Evolutionary conservation across 1,284 basidiomycete genomes (phyloP), one percentile per base, ranked within the genome.

Genomic region (Polyporus tsugae): DNA sequence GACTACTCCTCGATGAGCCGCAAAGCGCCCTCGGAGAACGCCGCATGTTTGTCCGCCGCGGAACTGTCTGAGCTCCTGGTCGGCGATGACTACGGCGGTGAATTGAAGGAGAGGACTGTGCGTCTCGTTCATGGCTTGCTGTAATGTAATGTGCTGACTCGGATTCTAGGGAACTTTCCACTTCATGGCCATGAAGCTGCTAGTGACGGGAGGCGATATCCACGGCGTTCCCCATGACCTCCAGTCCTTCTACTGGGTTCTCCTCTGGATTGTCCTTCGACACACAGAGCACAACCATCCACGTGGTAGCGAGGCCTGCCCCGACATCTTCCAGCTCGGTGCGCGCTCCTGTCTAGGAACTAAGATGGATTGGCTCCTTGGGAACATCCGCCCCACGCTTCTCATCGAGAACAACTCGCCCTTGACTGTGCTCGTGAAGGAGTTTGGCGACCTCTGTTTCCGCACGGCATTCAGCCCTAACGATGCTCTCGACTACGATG

Each of bases 161-260:
- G 11, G 13, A 19, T 15, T n/a, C 36, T 39, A 71, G 67, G 70
- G 70, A 10, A 71, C 70, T 7, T 55, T 46, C 22, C 59, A 63
- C 38, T 71, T 68, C 60, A 62, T 64, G 52, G 62, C 70, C 0
- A 2, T 42, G 15, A 46, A 60, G 22, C 6, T 68, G 5, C 62
- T 68, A 3, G 5, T 7, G 1, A 4, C 4, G 0, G 6, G 3
- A 0, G 17, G 13, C 1, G 33, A 15, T 0, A 36, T 62, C 6
- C 70, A 66, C 22, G 35, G 59, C 10, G 42, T 41, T n/a, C 57
- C 62, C 11, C 71, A 73, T 63, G 71, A 73, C n/a, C 65, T 73
- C 6, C 65, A 73, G 57, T 63, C 69, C 1, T 65, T 65, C 65
- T 67, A 63, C 63, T 73, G 71, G 71, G 67, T 73, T 19, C 22